Conservation (phyloP, 495 filamentous ascomycete species). For the Xylaria palmicola region DNA sequence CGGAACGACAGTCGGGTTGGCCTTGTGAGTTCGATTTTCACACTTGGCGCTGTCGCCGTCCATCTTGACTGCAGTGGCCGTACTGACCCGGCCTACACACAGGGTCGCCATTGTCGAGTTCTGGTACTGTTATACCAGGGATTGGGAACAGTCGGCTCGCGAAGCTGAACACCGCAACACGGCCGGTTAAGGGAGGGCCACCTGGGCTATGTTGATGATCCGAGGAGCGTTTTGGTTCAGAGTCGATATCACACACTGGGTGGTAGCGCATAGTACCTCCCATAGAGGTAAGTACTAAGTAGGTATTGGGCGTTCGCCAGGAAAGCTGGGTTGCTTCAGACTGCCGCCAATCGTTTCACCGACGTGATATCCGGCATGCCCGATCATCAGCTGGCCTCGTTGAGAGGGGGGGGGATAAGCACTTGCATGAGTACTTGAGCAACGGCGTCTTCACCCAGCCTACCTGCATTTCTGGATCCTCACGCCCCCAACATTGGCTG, state of each 20-base stretch:
- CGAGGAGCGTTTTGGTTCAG: neutral
- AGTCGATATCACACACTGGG: no score
- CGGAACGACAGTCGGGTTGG: constrained; percentile 70
- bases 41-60: neutral
- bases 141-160: constrained; percentile 72
- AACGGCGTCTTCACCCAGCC: no score
- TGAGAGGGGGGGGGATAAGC: no score
- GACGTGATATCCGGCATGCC: neutral
- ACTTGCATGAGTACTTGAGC: no score
- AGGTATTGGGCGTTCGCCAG: neutral
- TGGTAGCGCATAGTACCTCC: no score
- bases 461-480: no score
- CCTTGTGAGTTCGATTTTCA: constrained; percentile 47
- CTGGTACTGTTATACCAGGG: constrained; percentile 61
- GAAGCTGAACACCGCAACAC: constrained; percentile 71
- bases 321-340: constrained; percentile 6
- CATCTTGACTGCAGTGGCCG: no score
- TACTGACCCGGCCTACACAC: constrained; percentile 20
- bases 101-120: constrained; percentile 65
- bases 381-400: no score
- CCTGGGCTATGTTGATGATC: neutral
- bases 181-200: constrained; percentile 42
- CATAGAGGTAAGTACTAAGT: no score
- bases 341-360: neutral
- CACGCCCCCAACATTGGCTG: no score